Base-by-base conservation (phyloP, 1,284 basidiomycete genomes). In the Inonotus obliquus region DNA sequence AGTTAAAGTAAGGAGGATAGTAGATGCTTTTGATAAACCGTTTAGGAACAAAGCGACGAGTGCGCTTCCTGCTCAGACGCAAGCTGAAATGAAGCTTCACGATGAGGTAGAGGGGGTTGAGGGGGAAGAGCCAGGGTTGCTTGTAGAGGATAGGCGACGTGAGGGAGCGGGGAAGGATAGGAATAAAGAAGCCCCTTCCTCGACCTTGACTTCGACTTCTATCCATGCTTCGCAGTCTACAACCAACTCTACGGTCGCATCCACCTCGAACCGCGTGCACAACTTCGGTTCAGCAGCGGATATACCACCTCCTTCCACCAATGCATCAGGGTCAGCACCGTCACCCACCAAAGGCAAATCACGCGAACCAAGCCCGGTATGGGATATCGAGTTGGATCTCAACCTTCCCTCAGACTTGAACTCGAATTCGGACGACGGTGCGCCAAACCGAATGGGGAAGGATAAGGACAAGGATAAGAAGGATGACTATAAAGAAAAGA, bases 1-100 rank as follows among this genome's bases (percentile, higher is more conserved):
- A 66, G 87, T 95, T 60, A 99, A 99, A 75, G 94, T 96, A 38
- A 91, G 87, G 68, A 83, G 90, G 62, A 80, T 92, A 52, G 86
- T 86, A 68, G 89, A 87, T 61, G 87, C 89, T 0, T 90, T 92
- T 68, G 86, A 90, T 59, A 88, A 87, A 63, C 88, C 91, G 0
- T 85, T 92, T 68, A 79, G 86, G 56, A 86, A 87, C 65, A 78
- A 80, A 54, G 77, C 82, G 13, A 87, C 86, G 2, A 81, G 75
- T 47, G 77, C 81, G 0, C 71, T 83, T 2, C 73, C 56, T 21
- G 21, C 77, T 21, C 70, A 72, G 69, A 21, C 47, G 14, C 37
- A 11, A 32, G 13, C 32, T 10, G 51, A 35, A 25, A 44, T 35
- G 14, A 44, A 38, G 32, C 32, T 51, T n/a, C 35, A 48, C 14